Conservation (phyloP, 1,284 basidiomycete species). For the Calocybe gambosa region DNA sequence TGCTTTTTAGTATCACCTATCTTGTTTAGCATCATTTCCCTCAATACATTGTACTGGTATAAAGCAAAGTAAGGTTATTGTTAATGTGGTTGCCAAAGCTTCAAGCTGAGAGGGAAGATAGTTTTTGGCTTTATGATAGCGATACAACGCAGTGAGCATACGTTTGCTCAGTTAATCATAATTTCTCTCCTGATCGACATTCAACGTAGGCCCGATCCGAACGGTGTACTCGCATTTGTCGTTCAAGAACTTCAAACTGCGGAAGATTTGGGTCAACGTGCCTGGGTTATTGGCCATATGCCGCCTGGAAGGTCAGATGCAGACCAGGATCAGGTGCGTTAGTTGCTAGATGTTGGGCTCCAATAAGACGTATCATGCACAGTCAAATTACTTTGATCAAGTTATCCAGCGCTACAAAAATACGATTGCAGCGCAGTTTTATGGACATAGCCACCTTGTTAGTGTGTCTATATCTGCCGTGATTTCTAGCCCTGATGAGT, state of each 20-base stretch:
- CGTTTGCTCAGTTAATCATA: no score
- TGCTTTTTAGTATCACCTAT: background rate
- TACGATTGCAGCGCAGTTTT: constrained; percentile 47
- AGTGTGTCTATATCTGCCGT: background rate
- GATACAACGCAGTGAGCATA: constrained; percentile 36
- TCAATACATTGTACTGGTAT: constrained; percentile 58
- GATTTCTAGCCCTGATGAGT: no score
- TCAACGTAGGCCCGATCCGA: constrained; percentile 29
- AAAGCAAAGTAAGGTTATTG: constrained; percentile 35
- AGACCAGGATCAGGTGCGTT: constrained; percentile 42
- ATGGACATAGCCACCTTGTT: constrained; percentile 33
- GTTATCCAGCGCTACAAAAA: constrained; percentile 51
- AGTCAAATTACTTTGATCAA: constrained; percentile 56
- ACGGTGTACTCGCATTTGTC: constrained; percentile 32
- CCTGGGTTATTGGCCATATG: constrained; percentile 50
- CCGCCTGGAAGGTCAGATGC: constrained; percentile 43
- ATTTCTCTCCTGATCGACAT: no score
- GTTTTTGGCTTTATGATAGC: constrained; percentile 50
- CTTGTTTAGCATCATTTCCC: constrained; percentile 39
- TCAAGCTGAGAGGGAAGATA: constrained; percentile 10
- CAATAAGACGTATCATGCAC: background rate
- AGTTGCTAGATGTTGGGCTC: background rate
- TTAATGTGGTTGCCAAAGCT: background rate
- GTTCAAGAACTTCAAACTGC: constrained; percentile 47
- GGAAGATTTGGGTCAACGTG: constrained; percentile 46